phyloP scores from a whole-genome alignment of 768 basidiomycete species.

The Lentinus tigrinus region DNA sequence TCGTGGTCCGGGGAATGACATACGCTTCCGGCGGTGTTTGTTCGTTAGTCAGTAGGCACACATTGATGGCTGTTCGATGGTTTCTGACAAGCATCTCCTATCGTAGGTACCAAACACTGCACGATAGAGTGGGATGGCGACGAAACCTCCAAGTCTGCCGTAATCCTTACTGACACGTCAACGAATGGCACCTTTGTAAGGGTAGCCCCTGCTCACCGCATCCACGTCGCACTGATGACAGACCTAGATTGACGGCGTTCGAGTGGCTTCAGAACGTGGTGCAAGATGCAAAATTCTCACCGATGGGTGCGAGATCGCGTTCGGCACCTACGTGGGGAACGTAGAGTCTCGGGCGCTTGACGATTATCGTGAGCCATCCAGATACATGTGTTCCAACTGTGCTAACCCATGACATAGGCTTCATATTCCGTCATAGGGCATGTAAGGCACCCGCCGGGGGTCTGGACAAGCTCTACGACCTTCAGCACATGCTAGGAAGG shows the following conservation, averaged over 20 bases:
- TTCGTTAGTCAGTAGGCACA: slow-evolving; percentile 46
- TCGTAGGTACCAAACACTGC: slow-evolving; percentile 51
- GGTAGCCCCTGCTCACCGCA: no score
- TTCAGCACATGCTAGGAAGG: slow-evolving; percentile 71
- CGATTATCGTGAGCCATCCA: slow-evolving; percentile 62
- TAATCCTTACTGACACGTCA: slow-evolving; percentile 53
- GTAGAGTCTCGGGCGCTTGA: slow-evolving; percentile 42
- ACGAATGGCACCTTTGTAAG: slow-evolving; percentile 42
- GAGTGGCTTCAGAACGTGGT: slow-evolving; percentile 34
- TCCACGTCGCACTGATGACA: background rate
- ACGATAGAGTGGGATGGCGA: slow-evolving; percentile 57
- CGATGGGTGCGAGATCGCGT: slow-evolving; percentile 83
- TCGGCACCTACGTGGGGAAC: slow-evolving; percentile 59
- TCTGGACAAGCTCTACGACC: slow-evolving; percentile 62
- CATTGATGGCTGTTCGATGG: background rate
- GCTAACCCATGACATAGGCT: slow-evolving; percentile 48
- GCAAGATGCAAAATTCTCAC: slow-evolving; percentile 57
- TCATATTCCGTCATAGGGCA: slow-evolving; percentile 66
- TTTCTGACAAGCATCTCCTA: slow-evolving; percentile 18
- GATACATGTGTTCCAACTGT: background rate
- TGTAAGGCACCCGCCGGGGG: slow-evolving; percentile 38
- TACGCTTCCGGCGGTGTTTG: slow-evolving; percentile 60
- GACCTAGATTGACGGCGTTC: slow-evolving; percentile 60
- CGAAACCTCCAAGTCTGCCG: slow-evolving; percentile 36
- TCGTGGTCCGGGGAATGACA: slow-evolving; percentile 42